Evolutionary conservation across 345 rosid genomes (phyloP), one percentile per base, ranked within the genome.

Genomic region (Gynandropsis gynandra): DNA sequence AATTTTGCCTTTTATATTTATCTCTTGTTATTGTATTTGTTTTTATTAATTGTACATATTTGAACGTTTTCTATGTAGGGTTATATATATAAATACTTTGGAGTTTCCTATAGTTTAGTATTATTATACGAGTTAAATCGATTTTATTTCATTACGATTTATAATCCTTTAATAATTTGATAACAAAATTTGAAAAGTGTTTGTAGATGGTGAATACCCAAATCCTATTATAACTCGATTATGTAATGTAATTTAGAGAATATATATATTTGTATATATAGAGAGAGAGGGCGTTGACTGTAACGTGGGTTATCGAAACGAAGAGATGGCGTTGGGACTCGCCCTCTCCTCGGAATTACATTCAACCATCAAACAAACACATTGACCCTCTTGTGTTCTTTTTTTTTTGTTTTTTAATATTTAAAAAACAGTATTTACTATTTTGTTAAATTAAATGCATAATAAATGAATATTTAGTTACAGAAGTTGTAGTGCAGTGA

Each of bases 281-380:
- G 7, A 19, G 8, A 29, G 5, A 16, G 55, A 33, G 56, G 57
- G 38, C 24, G 58, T 64, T 54, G 55, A 62, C 67, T 54, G 42
- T 37, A 50, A 56, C 56, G 54, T 65, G 69, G 64, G 64, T 29
- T 65, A 65, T 65, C 64, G 15, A 46, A 58, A 58, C 64, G 59
- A 65, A 58, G 54, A 36, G 64, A 65, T 65, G 58, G 46, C 69
- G 34, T 58, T 58, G 69, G 59, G 47, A 65, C 50, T 58, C 50
- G 59, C 43, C 45, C 63, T 65, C 44, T 64, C 58, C 52, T 24
- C 29, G 69, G 32, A 57, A 47, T 49, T 18, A 42, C 51, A 56
- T 36, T 50, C 57, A 64, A 56, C 46, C 37, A 56, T 55, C 68
- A 54, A 46, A 50, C n/a, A n/a, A 9, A 24, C 56, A 54, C 56